These are phyloP conservation scores for Ceratocystiopsis sp. DNA, from an alignment of 2,329 filamentous ascomycete species.

Conservation along the genomic window DNA sequence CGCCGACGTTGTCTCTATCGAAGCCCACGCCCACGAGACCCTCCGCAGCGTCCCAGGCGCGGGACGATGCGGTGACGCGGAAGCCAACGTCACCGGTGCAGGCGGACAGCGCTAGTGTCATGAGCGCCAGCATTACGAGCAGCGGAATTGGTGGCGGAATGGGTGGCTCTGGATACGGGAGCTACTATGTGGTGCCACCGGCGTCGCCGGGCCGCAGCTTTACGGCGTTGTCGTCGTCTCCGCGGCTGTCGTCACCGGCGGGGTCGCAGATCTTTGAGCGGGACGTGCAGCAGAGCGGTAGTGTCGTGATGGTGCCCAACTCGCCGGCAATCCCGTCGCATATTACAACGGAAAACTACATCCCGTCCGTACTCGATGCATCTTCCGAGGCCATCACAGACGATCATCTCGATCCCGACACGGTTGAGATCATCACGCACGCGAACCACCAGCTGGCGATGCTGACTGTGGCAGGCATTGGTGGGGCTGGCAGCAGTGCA, in stretches of 20 bases:
- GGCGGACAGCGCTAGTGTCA: slow-evolving; percentile 14
- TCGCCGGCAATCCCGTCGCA: slow-evolving; percentile 84
- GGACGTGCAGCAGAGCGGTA: slow-evolving; percentile 58
- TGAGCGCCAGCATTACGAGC: slow-evolving; percentile 25
- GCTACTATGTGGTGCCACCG: slow-evolving; percentile 30
- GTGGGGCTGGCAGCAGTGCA: slow-evolving; percentile 16
- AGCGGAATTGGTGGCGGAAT: slow-evolving; percentile 14
- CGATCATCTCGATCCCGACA: slow-evolving; percentile 64
- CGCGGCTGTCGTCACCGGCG: slow-evolving; percentile 62
- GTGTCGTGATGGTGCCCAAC: slow-evolving; percentile 35
- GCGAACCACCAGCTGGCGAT: slow-evolving; percentile 61
- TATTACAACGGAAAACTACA: slow-evolving; percentile 86
- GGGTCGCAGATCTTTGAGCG: slow-evolving; percentile 79
- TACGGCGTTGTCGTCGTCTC: slow-evolving; percentile 43
- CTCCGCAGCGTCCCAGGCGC: slow-evolving; percentile 17
- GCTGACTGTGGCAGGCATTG: slow-evolving; percentile 28
- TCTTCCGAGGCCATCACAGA: slow-evolving; percentile 88
- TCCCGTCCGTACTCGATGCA: slow-evolving; percentile 79
- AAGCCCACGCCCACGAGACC: not conserved
- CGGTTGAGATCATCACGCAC: slow-evolving; percentile 85
- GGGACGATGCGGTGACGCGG: slow-evolving; percentile 16
- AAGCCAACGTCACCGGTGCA: slow-evolving; percentile 19
- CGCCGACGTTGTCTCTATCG: too few relatives aligned
- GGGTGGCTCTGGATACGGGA: slow-evolving; percentile 14
- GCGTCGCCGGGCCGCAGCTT: slow-evolving; percentile 46